phyloP scores from a whole-genome alignment of 306 rosid genomes.

The Dalbergia cochinchinensis region DNA sequence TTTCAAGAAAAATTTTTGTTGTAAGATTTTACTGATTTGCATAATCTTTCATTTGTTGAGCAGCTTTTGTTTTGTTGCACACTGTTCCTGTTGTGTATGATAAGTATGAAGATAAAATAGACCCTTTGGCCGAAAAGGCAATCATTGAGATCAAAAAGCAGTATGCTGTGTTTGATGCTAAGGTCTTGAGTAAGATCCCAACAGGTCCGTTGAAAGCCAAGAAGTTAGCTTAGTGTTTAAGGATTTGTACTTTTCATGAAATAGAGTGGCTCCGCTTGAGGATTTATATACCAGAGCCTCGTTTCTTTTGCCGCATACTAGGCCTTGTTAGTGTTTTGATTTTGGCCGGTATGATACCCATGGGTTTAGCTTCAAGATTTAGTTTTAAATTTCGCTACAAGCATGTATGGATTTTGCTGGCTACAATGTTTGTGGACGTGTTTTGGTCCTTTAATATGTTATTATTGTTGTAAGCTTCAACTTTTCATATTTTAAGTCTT shows the following conservation, averaged over 20 bases:
- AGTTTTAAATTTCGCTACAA: constrained; percentile 44
- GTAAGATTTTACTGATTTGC: constrained; percentile 4
- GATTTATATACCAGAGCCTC: constrained; percentile 28
- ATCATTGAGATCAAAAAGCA: constrained; percentile 70
- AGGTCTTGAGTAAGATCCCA: constrained; percentile 76
- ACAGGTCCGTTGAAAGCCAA: constrained; percentile 65
- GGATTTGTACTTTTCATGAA: constrained; percentile 18
- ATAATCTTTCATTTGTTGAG: constrained; percentile 33
- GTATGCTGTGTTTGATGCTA: constrained; percentile 74
- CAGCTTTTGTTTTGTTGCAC: constrained; percentile 83
- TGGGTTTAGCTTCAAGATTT: constrained; percentile 41
- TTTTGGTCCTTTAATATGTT: constrained; percentile 26
- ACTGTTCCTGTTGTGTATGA: constrained; percentile 83
- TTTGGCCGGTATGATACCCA: constrained; percentile 42
- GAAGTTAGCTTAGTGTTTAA: constrained; percentile 60
- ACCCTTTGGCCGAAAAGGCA: constrained; percentile 75
- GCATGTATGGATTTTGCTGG: constrained; percentile 48
- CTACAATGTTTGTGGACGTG: constrained; percentile 32
- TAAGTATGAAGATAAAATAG: constrained; percentile 74
- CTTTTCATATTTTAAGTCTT: constrained; percentile 1
- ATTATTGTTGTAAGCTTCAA: constrained; percentile 31
- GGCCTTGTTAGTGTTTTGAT: constrained; percentile 45
- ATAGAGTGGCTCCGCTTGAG: constrained; percentile 24
- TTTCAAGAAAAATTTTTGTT: not conserved
- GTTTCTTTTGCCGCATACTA: constrained; percentile 16